Conservation (phyloP, 1,284 basidiomycete species). For the Vanrija sp. region DNA sequence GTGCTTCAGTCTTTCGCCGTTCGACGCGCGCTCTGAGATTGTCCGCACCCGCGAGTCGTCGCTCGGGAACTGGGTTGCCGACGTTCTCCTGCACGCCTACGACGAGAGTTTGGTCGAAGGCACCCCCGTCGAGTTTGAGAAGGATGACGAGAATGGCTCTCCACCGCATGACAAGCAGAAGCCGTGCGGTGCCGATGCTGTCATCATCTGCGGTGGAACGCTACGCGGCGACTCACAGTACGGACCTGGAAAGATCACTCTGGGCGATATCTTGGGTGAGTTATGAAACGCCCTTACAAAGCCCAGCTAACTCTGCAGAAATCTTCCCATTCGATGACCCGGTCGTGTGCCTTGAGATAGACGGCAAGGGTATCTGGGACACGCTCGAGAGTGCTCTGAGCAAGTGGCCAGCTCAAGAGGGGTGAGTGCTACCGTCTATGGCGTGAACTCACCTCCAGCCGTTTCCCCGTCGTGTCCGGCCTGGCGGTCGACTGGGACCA, state of each 20-base stretch:
- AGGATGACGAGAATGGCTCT: slow-evolving; percentile 2
- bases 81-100: slow-evolving; percentile 78
- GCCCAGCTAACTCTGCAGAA: slow-evolving; percentile 51
- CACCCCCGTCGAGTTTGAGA: slow-evolving; percentile 19
- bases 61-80: slow-evolving; percentile 83
- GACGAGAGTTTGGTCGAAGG: slow-evolving; percentile 62
- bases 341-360: slow-evolving; percentile 70
- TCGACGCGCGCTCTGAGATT: slow-evolving; percentile 71
- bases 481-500: slow-evolving; percentile 86
- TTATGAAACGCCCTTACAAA: not conserved
- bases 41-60: slow-evolving; percentile 69
- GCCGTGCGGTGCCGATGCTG: slow-evolving; percentile 62
- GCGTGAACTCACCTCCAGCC: slow-evolving; percentile 52
- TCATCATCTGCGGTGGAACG: slow-evolving; percentile 79
- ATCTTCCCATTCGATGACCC: slow-evolving; percentile 89
- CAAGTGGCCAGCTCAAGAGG: slow-evolving; percentile 87
- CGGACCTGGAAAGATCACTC: slow-evolving; percentile 70
- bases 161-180: not conserved
- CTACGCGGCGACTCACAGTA: slow-evolving; percentile 81
- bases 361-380: slow-evolving; percentile 76
- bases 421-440: slow-evolving; percentile 51
- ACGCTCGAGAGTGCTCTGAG: slow-evolving; percentile 70
- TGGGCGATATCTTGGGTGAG: slow-evolving; percentile 60
- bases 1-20: slow-evolving; percentile 63
- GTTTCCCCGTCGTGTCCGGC: slow-evolving; percentile 86